Percentiles rank a stretch among this genome's conserved stretches.
phyloP scores from a whole-genome alignment of 495 filamentous ascomycete species.

The Penicillium verhagenii region DNA sequence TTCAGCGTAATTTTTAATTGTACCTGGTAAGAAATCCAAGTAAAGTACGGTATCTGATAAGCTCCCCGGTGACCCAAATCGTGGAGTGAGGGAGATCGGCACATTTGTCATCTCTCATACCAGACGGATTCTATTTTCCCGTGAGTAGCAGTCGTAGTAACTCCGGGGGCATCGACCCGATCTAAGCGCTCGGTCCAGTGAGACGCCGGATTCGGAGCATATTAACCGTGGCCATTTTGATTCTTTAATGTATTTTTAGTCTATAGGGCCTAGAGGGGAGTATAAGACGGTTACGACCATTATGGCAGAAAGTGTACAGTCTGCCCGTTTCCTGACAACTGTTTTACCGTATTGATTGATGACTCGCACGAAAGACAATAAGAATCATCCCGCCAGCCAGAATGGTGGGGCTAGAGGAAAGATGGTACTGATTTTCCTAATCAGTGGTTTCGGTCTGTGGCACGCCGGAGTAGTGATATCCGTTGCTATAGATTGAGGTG shows the following conservation, averaged over 20 bases:
- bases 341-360: neutral
- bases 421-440: slow-evolving; percentile 32
- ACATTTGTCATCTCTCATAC: slow-evolving; percentile 41
- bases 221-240: slow-evolving; percentile 4
- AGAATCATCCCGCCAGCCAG: slow-evolving; percentile 4
- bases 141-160: slow-evolving; percentile 13
- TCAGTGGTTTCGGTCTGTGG: slow-evolving; percentile 34
- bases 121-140: slow-evolving; percentile 49
- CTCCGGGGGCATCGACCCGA: slow-evolving; percentile 16
- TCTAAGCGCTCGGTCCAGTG: slow-evolving; percentile 18
- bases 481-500: neutral
- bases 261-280: neutral
- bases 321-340: neutral
- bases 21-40: neutral
- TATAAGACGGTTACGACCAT: neutral
- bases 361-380: slow-evolving; percentile 11
- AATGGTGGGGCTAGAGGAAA: slow-evolving; percentile 26
- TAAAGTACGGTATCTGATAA: slow-evolving; percentile 16
- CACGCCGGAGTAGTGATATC: slow-evolving; percentile 15
- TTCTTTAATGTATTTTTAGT: too few relatives aligned
- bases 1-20: slow-evolving; percentile 1
- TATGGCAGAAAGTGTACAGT: neutral
- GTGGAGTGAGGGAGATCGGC: slow-evolving; percentile 40
- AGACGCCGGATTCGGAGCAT: slow-evolving; percentile 25
- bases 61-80: slow-evolving; percentile 35